A percentile compares a stretch with the other conserved stretches of the same genome.
phyloP scores from a whole-genome alignment of 495 filamentous ascomycete genomes.

The Penicillium paradoxum region DNA sequence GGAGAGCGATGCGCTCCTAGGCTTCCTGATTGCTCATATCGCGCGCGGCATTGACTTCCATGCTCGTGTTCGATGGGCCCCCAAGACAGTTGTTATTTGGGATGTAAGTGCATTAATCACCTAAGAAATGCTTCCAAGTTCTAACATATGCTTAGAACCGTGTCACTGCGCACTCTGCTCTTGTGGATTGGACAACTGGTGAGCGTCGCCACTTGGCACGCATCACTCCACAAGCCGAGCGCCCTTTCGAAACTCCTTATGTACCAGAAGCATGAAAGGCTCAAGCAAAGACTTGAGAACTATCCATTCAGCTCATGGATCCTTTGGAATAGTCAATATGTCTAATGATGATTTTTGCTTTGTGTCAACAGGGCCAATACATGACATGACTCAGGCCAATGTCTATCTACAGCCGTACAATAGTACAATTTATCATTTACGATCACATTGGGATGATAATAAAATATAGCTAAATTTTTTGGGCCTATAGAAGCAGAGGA shows the following conservation, averaged over 20 bases:
- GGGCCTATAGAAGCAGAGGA: too few species aligned
- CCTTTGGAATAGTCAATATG: neutral
- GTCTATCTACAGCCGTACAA: too few species aligned
- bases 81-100: slow-evolving; percentile 76
- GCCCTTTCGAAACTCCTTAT: slow-evolving; percentile 25
- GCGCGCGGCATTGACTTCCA: slow-evolving; percentile 73
- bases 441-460: too few species aligned
- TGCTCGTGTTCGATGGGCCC: slow-evolving; percentile 67
- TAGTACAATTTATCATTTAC: too few species aligned
- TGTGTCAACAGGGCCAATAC: too few species aligned
- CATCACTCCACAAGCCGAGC: slow-evolving; percentile 76
- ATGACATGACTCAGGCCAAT: too few species aligned
- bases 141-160: slow-evolving; percentile 51
- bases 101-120: slow-evolving; percentile 44
- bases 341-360: too few species aligned
- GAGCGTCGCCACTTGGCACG: slow-evolving; percentile 72
- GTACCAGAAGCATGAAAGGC: slow-evolving; percentile 3
- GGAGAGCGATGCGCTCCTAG: slow-evolving; percentile 69
- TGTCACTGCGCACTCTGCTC: slow-evolving; percentile 71
- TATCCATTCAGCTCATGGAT: neutral
- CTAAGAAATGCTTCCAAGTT: neutral
- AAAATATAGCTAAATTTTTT: too few species aligned
- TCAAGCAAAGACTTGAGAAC: slow-evolving; percentile 3
- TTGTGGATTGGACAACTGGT: slow-evolving; percentile 72
- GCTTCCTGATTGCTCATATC: slow-evolving; percentile 76